Conservation (phyloP, 371 early-diverging fungal species). For the Mucor sp. region DNA sequence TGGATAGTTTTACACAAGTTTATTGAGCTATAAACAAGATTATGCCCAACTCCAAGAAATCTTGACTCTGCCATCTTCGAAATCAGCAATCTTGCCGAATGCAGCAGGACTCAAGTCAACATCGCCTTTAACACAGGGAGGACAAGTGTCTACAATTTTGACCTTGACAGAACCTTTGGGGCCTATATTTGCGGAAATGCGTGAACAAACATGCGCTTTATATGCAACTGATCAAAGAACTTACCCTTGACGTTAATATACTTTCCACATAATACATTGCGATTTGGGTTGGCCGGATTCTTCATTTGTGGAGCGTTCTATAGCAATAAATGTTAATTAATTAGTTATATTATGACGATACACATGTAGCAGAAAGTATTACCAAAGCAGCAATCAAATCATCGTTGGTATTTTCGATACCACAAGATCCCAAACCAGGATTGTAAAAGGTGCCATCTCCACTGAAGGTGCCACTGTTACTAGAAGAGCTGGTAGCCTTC, state of each 20-base stretch:
- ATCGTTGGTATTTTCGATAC: conserved; percentile 11
- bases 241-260: conserved; percentile 25
- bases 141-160: conserved; percentile 44
- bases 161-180: conserved; percentile 44
- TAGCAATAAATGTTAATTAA: conserved; percentile 3
- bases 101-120: conserved; percentile 59
- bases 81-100: conserved; percentile 47
- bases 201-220: background rate
- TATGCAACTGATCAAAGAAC: background rate
- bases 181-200: conserved; percentile 7
- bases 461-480: conserved; percentile 4
- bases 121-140: conserved; percentile 26
- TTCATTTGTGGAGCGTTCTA: conserved; percentile 50
- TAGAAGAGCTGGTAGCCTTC: conserved; percentile 5
- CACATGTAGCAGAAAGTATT: background rate
- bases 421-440: conserved; percentile 42
- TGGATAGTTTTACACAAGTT: background rate
- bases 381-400: conserved; percentile 48
- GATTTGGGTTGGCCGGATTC: conserved; percentile 39
- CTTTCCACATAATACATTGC: conserved; percentile 41
- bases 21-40: background rate
- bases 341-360: background rate
- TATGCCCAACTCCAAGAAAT: conserved; percentile 41
- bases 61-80: conserved; percentile 43
- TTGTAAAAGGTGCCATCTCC: conserved; percentile 46